Base-by-base conservation (phyloP, 2,329 filamentous ascomycete genomes). In the Remersonia thermophila region DNA sequence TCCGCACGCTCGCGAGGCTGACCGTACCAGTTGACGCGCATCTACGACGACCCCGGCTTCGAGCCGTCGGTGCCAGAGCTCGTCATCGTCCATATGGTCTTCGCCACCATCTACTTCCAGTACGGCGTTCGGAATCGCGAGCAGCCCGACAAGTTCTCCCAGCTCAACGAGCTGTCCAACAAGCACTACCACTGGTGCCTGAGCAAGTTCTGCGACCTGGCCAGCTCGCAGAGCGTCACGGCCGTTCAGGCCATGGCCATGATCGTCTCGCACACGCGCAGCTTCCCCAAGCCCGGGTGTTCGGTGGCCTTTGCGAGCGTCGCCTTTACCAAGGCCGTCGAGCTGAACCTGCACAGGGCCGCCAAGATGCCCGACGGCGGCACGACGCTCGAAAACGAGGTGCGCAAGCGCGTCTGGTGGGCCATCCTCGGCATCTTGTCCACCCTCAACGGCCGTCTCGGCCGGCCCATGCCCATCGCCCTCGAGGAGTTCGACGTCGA, bases 321-420 rank as follows among this genome's bases (percentile, higher is more conserved):
- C 32, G 72, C 81, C 1, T 62, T 87, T 30, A 66, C 74, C 4
- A 63, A 81, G 20, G 82, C 82, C 8, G 68, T 89, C 26, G 83
- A 91, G 48, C 60, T 85, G 27, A 79, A 83, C 13, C 62, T 91
- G 27, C 82, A 93, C 53, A 70, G 83, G 28, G 77, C 77, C n/a
- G 67, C 69, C 10, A 78, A 74, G 44, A 55, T 56, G 3, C 57
- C 61, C 0, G 58, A 57, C 7, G 60, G 64, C 36, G 55, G 52
- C 11, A 70, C 66, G 1, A 67, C 62, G n/a, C 65, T 86, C 1
- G 73, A 80, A 5, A 72, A 82, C 40, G 83, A 93, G 41, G 68
- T 87, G 56, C 71, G 83, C 16, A 87, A 87, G 58, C 69, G 84
- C 12, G 67, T 77, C 1, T 93, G 84, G 65, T 93, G 83, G 80